A percentile compares a stretch with the other conserved stretches of the same genome.
phyloP scores from a whole-genome alignment of 352 stramenopile genomes.

The Globisporangium sylvaticum region DNA sequence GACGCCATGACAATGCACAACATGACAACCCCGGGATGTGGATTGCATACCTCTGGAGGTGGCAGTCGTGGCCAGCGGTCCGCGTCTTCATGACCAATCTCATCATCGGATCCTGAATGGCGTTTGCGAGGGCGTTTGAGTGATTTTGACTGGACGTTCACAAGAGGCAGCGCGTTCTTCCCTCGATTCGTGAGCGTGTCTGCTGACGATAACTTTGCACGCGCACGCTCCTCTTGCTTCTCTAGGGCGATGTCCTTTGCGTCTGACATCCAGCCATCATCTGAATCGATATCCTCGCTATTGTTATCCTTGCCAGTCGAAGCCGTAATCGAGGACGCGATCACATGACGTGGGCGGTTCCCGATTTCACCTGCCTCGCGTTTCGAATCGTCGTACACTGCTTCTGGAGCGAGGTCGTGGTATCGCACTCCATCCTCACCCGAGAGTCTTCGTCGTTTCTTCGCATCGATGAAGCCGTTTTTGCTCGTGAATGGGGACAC shows the following conservation, averaged over 20 bases:
- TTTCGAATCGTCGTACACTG: slow-evolving; percentile 37
- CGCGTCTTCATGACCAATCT: slow-evolving; percentile 15
- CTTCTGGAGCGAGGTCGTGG: slow-evolving; percentile 16
- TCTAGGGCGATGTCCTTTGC: slow-evolving; percentile 30
- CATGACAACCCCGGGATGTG: neutral
- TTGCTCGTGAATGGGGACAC: slow-evolving; percentile 53
- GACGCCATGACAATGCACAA: neutral
- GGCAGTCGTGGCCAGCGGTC: slow-evolving; percentile 56
- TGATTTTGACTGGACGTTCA: neutral
- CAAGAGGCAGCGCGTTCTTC: slow-evolving; percentile 6
- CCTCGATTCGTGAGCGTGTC: neutral
- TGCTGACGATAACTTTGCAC: neutral
- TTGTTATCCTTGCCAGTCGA: neutral
- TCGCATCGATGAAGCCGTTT: slow-evolving; percentile 28
- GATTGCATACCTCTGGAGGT: slow-evolving; percentile 28
- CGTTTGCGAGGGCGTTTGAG: slow-evolving; percentile 6
- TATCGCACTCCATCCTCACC: slow-evolving; percentile 7
- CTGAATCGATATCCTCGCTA: slow-evolving; percentile 21
- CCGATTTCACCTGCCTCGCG: slow-evolving; percentile 15
- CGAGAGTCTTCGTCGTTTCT: slow-evolving; percentile 13
- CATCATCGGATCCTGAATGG: slow-evolving; percentile 16
- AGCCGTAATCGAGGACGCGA: slow-evolving; percentile 30
- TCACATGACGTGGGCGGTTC: slow-evolving; percentile 34
- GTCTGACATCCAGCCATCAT: slow-evolving; percentile 64
- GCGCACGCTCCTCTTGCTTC: neutral